Evolutionary conservation across 345 rosid genomes (phyloP).

Genomic region (Salix udensis): DNA sequence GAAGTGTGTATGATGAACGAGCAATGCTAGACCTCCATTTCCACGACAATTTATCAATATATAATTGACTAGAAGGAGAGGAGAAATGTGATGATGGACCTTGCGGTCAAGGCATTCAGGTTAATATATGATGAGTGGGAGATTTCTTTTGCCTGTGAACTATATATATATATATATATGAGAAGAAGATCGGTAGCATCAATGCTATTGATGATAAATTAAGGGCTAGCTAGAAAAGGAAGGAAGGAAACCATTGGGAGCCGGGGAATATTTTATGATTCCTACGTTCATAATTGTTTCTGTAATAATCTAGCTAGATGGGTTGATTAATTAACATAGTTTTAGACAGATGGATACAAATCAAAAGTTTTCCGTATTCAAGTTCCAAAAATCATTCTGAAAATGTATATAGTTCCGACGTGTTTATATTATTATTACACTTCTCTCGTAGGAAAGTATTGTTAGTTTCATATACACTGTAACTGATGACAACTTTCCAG

Average conservation of each 20-base stretch:
- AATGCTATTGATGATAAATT: neutral
- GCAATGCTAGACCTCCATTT: too few relatives aligned
- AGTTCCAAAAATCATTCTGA: neutral
- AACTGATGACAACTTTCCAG: conserved; percentile 12
- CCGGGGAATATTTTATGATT: neutral
- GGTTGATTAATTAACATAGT: neutral
- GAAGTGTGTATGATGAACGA: too few relatives aligned
- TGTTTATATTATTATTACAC: neutral
- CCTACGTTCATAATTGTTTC: neutral
- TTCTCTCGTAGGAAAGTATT: neutral
- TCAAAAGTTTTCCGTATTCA: neutral
- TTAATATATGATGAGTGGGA: neutral
- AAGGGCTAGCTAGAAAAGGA: neutral
- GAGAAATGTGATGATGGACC: neutral
- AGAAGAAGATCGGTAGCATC: neutral
- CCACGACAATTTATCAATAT: neutral
- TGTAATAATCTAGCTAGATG: neutral
- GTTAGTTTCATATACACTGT: neutral
- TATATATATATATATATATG: neutral
- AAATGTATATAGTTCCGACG: neutral
- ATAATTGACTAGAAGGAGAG: neutral
- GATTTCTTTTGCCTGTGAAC: too few relatives aligned
- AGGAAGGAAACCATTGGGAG: neutral
- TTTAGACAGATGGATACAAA: neutral
- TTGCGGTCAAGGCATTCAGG: neutral